Evolutionary conservation across 2,329 filamentous ascomycete genomes (phyloP).

Genomic region (Blastomyces parvus): DNA sequence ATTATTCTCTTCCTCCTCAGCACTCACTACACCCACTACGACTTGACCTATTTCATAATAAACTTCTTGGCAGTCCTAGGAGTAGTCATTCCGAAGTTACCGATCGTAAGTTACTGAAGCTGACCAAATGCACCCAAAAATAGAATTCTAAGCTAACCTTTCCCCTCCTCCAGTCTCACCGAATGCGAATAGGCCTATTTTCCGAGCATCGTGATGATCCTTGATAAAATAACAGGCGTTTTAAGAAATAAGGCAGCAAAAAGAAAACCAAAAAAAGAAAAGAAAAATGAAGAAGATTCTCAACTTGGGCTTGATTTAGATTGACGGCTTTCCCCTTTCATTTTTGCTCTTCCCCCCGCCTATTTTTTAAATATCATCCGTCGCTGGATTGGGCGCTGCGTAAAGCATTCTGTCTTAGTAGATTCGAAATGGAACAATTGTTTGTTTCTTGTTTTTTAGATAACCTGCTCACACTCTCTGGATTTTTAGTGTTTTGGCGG

Average conservation of each 20-base stretch:
- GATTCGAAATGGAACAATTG: background rate
- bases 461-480: background rate
- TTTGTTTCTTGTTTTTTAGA: background rate
- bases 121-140: background rate
- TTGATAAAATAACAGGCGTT: background rate
- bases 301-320: slow-evolving; percentile 2
- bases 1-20: slow-evolving; percentile 91
- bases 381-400: background rate
- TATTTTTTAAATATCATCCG: background rate
- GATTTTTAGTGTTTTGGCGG: background rate
- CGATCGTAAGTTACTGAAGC: slow-evolving; percentile 60
- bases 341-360: background rate
- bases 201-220: slow-evolving; percentile 6
- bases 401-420: background rate
- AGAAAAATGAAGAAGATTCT: background rate
- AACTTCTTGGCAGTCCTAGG: slow-evolving; percentile 88
- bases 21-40: slow-evolving; percentile 98
- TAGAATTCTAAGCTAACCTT: background rate
- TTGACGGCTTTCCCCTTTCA: background rate
- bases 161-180: slow-evolving; percentile 5
- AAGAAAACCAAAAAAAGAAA: background rate
- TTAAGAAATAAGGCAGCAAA: background rate
- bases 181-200: slow-evolving; percentile 8
- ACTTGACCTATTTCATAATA: slow-evolving; percentile 91
- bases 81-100: slow-evolving; percentile 92